Base-by-base conservation (phyloP, 108 stramenopile genomes). In the Asterionellopsis glacialis region DNA sequence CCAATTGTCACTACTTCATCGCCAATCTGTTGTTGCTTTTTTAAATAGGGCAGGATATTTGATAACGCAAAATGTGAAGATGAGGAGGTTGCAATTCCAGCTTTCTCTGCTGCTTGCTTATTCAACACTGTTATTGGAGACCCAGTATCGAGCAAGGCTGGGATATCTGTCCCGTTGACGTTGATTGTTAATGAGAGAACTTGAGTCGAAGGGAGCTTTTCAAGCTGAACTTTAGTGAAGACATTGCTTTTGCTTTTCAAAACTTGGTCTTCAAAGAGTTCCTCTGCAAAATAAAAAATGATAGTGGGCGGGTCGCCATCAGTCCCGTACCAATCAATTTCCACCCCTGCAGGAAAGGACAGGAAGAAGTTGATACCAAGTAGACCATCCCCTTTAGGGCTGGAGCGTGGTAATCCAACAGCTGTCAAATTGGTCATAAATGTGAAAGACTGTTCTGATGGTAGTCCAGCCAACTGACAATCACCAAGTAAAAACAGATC, bases 91-190 rank as follows among this genome's bases (percentile, higher is more conserved):
- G 70, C 72, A 38, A 87, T 72, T 7, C 81, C 77, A 14, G 79
- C 82, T 56, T 55, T 44, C 51, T 70, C 45, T 11, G 86, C 86
- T 19, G 86, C 86, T 24, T 67, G 27, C 26, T 75, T 64, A 69
- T 83, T 83, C 49, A 87, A 57, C 0, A 87, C 80, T 22, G 86
- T 83, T 24, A 83, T 72, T 0, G 86, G 86, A 0, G 76, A 80
- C 48, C 86, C 86, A 6, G 86, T 87, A 57, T 87, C 86, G 28
- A 87, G 74, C 25, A 87, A 67, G 12, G 86, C 86, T 18, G 80
- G 75, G 23, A 87, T 71, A 39, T 75, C 63, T 0, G 67, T 57
- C 28, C 76, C 76, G 60, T 84, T 84, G 47, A 87, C 63, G 11
- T 51, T 63, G 9, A 84, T 25, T 45, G 51, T 67, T 26, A 87